Conservation (phyloP, 1,139 yeast genomes). For the Keqinozyma sinolaborantium region DNA sequence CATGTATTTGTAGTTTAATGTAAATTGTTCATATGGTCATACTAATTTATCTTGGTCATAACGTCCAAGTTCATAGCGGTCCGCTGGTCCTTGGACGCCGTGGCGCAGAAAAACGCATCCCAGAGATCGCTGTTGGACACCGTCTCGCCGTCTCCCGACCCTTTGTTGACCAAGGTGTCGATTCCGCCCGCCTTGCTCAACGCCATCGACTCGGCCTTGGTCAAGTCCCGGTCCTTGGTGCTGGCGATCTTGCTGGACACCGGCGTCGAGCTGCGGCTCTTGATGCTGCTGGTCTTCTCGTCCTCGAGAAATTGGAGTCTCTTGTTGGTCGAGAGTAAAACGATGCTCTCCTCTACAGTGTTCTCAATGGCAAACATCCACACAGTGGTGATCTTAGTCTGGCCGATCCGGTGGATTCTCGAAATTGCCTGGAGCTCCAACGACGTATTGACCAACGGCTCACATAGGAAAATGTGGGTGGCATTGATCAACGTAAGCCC, state of each 20-base stretch:
- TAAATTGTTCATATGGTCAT: not conserved
- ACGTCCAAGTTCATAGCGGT: constrained; percentile 14
- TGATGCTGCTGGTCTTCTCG: constrained; percentile 2
- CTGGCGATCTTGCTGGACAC: constrained; percentile 6
- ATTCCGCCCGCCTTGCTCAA: constrained; percentile 37
- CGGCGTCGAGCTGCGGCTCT: not conserved
- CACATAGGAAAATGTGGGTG: constrained; percentile 83
- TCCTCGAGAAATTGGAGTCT: constrained; percentile 35
- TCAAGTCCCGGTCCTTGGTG: constrained; percentile 18
- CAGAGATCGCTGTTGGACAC: constrained; percentile 56
- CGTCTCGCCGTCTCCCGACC: constrained; percentile 49
- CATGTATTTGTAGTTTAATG: constrained; percentile 38
- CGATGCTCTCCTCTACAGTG: constrained; percentile 88
- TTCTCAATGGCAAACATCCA: constrained; percentile 87
- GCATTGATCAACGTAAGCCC: constrained; percentile 91
- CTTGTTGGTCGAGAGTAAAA: constrained; percentile 53
- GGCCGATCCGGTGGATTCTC: constrained; percentile 91
- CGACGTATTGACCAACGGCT: constrained; percentile 86
- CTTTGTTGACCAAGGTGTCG: constrained; percentile 37
- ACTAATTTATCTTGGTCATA: constrained; percentile 7
- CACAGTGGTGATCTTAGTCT: constrained; percentile 70
- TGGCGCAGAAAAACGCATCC: constrained; percentile 53
- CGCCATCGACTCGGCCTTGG: constrained; percentile 34
- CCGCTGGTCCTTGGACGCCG: constrained; percentile 11
- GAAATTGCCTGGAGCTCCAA: constrained; percentile 89